These are phyloP conservation scores for Suhomyces anneliseae DNA, from an alignment of 1,139 yeast species.

Conservation along the genomic window DNA sequence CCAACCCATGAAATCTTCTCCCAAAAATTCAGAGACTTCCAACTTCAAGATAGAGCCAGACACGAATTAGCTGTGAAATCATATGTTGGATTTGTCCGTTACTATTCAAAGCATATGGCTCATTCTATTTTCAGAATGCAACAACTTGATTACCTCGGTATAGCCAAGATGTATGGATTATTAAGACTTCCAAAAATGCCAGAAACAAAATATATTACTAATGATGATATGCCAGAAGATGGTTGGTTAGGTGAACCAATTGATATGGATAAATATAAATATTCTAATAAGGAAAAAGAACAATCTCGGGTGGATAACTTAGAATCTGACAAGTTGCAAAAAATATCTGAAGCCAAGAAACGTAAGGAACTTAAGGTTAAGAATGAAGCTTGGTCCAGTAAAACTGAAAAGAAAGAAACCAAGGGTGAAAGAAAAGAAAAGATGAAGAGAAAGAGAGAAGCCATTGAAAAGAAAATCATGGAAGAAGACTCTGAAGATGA, in stretches of 20 bases:
- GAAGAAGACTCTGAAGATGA: constrained; percentile 52
- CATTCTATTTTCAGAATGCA: constrained; percentile 81
- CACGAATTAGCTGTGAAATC: constrained; percentile 80
- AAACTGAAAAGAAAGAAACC: constrained; percentile 60
- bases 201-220: constrained; percentile 60
- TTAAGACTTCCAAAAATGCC: constrained; percentile 93
- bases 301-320: constrained; percentile 57
- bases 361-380: constrained; percentile 51
- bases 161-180: constrained; percentile 78
- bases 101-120: constrained; percentile 89
- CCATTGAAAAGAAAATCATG: constrained; percentile 56
- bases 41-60: constrained; percentile 69
- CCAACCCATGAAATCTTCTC: constrained; percentile 26
- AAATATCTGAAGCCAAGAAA: constrained; percentile 47
- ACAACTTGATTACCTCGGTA: constrained; percentile 66
- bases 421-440: constrained; percentile 65
- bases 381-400: constrained; percentile 81
- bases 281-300: constrained; percentile 67
- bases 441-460: constrained; percentile 62
- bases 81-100: constrained; percentile 79
- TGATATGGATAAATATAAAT: constrained; percentile 66
- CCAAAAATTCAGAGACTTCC: constrained; percentile 50
- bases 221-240: constrained; percentile 50
- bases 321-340: constrained; percentile 45
- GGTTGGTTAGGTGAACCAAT: constrained; percentile 72